These are phyloP conservation scores for Omphalotus olearius DNA, from an alignment of 1,284 basidiomycete genomes.

Conservation along the genomic window DNA sequence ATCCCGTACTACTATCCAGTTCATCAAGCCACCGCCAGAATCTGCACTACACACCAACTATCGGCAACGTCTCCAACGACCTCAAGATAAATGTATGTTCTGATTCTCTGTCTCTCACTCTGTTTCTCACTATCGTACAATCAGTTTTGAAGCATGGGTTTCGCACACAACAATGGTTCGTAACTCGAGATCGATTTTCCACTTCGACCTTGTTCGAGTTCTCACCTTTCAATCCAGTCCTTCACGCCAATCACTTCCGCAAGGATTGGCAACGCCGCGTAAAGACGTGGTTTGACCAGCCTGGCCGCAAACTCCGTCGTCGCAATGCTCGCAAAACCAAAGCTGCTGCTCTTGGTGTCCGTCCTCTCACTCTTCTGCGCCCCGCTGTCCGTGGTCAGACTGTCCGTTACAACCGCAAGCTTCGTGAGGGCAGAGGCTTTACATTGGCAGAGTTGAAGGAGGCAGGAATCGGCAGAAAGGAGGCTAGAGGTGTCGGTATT, in stretches of 20 bases:
- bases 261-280: slow-evolving; percentile 98
- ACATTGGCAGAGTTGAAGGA: slow-evolving; percentile 94
- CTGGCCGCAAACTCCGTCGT: slow-evolving; percentile 95
- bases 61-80: slow-evolving; percentile 33
- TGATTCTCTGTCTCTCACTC: slow-evolving; percentile 14
- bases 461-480: slow-evolving; percentile 93
- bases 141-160: slow-evolving; percentile 61
- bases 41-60: slow-evolving; percentile 19
- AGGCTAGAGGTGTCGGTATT: slow-evolving; percentile 91
- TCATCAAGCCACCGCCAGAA: neutral
- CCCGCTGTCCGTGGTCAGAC: slow-evolving; percentile 97
- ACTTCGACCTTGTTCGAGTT: slow-evolving; percentile 2
- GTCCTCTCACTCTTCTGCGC: slow-evolving; percentile 89
- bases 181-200: slow-evolving; percentile 12
- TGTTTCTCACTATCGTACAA: neutral
- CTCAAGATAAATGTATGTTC: slow-evolving; percentile 32
- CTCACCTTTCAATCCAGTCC: slow-evolving; percentile 45
- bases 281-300: slow-evolving; percentile 99
- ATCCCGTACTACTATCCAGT: slow-evolving; percentile 1
- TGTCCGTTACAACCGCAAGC: slow-evolving; percentile 97
- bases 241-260: slow-evolving; percentile 94
- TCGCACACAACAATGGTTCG: slow-evolving; percentile 77
- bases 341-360: slow-evolving; percentile 89
- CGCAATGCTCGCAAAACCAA: slow-evolving; percentile 92
- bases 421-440: slow-evolving; percentile 97